phyloP scores from a whole-genome alignment of 139 green algal genomes.

The Medakamo hakoo region DNA sequence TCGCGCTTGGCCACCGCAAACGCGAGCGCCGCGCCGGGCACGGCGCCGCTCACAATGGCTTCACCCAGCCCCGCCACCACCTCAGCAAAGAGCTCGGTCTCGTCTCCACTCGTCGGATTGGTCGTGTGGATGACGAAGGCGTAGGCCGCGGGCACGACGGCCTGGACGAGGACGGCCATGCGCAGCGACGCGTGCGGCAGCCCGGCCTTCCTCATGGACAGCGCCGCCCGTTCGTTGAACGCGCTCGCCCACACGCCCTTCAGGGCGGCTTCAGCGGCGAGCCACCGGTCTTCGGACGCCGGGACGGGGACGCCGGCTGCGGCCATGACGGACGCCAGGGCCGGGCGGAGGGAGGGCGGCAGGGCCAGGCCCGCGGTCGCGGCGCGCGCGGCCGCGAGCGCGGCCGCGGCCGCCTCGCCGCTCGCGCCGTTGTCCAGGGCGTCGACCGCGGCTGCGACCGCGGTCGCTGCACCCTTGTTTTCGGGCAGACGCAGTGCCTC shows the following conservation, averaged over 20 bases:
- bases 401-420: too few species aligned
- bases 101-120: slow-evolving; percentile 66
- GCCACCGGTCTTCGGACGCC: slow-evolving; percentile 53
- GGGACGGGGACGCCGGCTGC: slow-evolving; percentile 56
- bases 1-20: slow-evolving; percentile 58
- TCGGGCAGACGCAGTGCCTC: slow-evolving; percentile 39
- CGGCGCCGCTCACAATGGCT: slow-evolving; percentile 83
- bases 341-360: slow-evolving; percentile 33
- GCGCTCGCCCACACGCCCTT: slow-evolving; percentile 90
- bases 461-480: slow-evolving; percentile 41
- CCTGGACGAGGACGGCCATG: slow-evolving; percentile 96
- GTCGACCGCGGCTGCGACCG: slow-evolving; percentile 28
- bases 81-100: slow-evolving; percentile 86
- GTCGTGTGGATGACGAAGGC: slow-evolving; percentile 98
- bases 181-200: slow-evolving; percentile 39
- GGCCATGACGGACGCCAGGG: slow-evolving; percentile 49
- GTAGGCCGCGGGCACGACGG: slow-evolving; percentile 82
- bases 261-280: slow-evolving; percentile 15
- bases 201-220: slow-evolving; percentile 51
- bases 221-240: slow-evolving; percentile 89
- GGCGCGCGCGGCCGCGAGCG: not conserved
- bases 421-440: slow-evolving; percentile 20
- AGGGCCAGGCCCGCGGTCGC: slow-evolving; percentile 16
- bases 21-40: slow-evolving; percentile 69
- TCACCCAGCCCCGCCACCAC: slow-evolving; percentile 88